Base-by-base conservation (phyloP, 805 yeast species). In the Saccharomycopsis sp. region DNA sequence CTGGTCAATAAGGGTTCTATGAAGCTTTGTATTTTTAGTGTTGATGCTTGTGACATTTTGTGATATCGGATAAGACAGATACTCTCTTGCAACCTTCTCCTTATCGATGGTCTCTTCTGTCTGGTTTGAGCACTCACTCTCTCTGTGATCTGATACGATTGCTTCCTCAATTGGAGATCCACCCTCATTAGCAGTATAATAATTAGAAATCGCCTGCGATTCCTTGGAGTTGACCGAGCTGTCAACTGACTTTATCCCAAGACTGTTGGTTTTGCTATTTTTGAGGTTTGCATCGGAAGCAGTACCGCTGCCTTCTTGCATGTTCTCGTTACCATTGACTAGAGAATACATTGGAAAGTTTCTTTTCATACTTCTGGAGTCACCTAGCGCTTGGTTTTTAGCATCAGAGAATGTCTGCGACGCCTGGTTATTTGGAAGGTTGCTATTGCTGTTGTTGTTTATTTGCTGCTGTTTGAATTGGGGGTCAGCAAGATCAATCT, bases 11-110 rank as follows among this genome's bases (percentile, higher is more conserved):
- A 57, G 34, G 14, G 61, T 34, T 23, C 58, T 22, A 20, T 57
- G 60, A 19, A 57, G 58, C 22, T 29, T 2, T n/a, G 60, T 57
- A 2, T 57, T 57, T 17, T 20, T 24, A 25, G 53, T 47, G 25
- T 44, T 23, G 19, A 53, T 22, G 29, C 24, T 22, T 22, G 56
- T 56, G 15, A 56, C 59, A 29, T 56, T 56, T 2, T 50, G 24
- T n/a, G 51, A 34, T 15, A 38, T 34, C 12, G 49, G 49, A 17
- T 44, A 44, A 8, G 49, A 17, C 22, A 19, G 49, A 44, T 44
- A 44, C 7, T 44, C 49, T 44, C 49, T 44, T 5, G 49, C 49
- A 44, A 44, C 49, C 12, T 17, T 44, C 12, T 44, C 49, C 22
- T 19, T 44, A 17, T 44, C 49, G 12, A 44, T 44, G 22, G 49